A percentile compares a stretch with the other conserved stretches of the same genome.
Evolutionary conservation across 2,329 filamentous ascomycete genomes (phyloP).

Genomic region (Allantophomopsis cytisporea): DNA sequence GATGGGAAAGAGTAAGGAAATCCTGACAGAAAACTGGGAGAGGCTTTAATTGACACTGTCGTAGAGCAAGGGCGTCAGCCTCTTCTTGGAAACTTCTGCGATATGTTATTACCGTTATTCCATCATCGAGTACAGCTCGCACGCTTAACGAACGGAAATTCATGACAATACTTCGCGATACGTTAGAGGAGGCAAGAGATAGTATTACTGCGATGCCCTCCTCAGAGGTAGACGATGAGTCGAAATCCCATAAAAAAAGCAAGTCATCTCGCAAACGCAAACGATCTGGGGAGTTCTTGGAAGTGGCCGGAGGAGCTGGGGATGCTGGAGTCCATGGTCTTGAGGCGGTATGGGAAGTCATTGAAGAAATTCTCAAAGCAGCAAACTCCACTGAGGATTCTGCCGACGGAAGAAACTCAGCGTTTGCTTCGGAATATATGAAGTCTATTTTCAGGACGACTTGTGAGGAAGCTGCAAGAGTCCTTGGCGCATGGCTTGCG

Average conservation of each 20-base stretch:
- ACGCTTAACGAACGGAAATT: conserved; percentile 61
- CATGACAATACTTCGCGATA: conserved; percentile 48
- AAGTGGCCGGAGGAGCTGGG: background rate
- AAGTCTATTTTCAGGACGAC: conserved; percentile 14
- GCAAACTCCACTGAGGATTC: conserved; percentile 1
- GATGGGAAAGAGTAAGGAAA: conserved; percentile 14
- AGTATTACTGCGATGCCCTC: conserved; percentile 14
- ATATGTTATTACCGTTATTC: conserved; percentile 48
- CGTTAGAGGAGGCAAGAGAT: conserved; percentile 40
- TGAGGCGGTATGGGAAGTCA: background rate
- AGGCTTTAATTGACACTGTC: background rate
- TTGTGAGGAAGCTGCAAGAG: conserved; percentile 13
- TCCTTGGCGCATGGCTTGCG: conserved; percentile 17
- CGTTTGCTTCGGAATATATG: conserved; percentile 17
- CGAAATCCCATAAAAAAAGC: background rate
- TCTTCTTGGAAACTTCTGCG: conserved; percentile 45
- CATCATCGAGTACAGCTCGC: conserved; percentile 54
- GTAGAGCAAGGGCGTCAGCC: conserved; percentile 7
- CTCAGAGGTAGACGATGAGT: background rate
- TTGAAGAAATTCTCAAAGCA: conserved; percentile 8
- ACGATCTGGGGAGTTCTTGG: conserved; percentile 12
- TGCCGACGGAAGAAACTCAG: conserved; percentile 1
- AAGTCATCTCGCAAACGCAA: conserved; percentile 21
- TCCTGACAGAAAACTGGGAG: background rate
- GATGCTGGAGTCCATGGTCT: too few species aligned